Base-by-base conservation (phyloP, 2,329 filamentous ascomycete species). In the Penicillium sp. region DNA sequence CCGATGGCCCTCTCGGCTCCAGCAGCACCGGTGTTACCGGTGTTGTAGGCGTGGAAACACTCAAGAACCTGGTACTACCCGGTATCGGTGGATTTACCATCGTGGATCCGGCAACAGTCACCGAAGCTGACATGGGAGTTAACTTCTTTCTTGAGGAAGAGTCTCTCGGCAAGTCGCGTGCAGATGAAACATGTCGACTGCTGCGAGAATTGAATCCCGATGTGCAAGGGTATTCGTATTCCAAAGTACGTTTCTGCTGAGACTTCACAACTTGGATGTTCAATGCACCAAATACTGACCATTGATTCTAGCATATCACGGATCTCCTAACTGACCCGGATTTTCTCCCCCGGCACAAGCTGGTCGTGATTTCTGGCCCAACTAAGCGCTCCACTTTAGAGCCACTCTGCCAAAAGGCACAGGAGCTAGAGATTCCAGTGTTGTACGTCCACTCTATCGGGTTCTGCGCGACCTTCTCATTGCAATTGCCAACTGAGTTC, bases 11-110 rank as follows among this genome's bases (percentile, higher is more conserved):
- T 3, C 70, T 76, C 45, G 68, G 69, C 43, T 60, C 62, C n/a
- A 62, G 66, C 37, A 69, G 65, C 57, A 68, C 67, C 1, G 63
- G 69, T 2, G 89, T 91, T 2, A 77, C 88, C n/a, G 93, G 93
- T 9, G 89, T 92, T 2, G 89, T 92, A 31, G 94, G 92, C 14
- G 83, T 95, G 12, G 94, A 99, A 75, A 87, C 92, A 0, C 82
- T 99, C 58, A 99, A 99, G 81, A 99, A 99, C 70, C 84, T 99
- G n/a, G 90, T 99, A 3, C 79, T 99, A 8, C 94, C 94, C 54
- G 90, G 92, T 3, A 89, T 97, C 66, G 95, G 94, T 8, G 85
- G 86, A 25, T 99, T 97, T 72, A 95, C 90, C 0, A 96, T 99
- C 58, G 88, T 89, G 50, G 94, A 99, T 67, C 86, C 89, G 6